Base-by-base conservation (phyloP, 1,284 basidiomycete species). In the Cryptococcus amylolentus region DNA sequence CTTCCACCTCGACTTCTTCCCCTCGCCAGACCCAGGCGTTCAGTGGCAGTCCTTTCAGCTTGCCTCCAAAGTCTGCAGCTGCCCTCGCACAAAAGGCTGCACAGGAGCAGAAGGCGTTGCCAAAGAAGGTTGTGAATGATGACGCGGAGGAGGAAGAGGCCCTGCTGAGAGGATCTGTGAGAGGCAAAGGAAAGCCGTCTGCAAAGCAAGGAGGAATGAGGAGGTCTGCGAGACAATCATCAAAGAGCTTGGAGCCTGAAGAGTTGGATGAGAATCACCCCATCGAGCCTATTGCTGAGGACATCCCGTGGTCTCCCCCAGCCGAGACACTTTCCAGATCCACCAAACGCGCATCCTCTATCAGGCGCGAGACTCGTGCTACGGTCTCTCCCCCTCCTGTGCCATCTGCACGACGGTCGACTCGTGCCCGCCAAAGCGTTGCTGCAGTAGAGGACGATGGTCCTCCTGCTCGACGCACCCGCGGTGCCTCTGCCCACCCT, bases 41-140 rank as follows among this genome's bases (percentile, higher is more conserved):
- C 44, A 64, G 64, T 9, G 65, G 66, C 1, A 64, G 61, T 39
- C 70, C 71, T 3, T 71, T 71, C 60, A 57, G 49, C 14, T 54
- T 61, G 13, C 67, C 69, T 18, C 52, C 57, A 8, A 35, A 48
- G 12, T 35, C 31, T 35, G 31, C 31, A 10, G 54, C 60, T 10
- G 54, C 62, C 10, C 44, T 57, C 0, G 54, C 31, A 7, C 48
- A 38, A 13, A 53, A 26, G 23, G 57, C 52, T 27, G 50, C 57
- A 6, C 56, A 56, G 13, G 56, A 60, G 5, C 55, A 51, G 23
- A 46, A 46, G 23, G 65, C 57, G 5, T 61, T 50, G 51, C 63
- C 60, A 1, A 62, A 57, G 51, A 39, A 47, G 23, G 60, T 70
- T 45, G 67, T 71, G 45, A 63, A 72, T 38, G 70, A 74, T 48